Evolutionary conservation across 2,329 filamentous ascomycete species (phyloP), one percentile per base, ranked within the genome.

Genomic region (Neospermospora avenae): DNA sequence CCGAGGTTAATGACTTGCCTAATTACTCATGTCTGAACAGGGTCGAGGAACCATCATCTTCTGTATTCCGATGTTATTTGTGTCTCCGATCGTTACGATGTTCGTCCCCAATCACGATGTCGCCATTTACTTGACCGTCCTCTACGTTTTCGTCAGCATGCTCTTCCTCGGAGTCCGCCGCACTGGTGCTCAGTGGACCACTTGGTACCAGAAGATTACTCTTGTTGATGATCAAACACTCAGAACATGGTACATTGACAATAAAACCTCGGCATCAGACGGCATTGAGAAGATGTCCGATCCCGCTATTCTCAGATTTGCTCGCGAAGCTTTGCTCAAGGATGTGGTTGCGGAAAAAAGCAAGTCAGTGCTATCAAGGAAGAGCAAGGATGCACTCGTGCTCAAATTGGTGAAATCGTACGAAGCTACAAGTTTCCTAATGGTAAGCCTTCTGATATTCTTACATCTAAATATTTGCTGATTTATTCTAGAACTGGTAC

Each of bases 181-280:
- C 1, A 77, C 84, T 5, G 79, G 79, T 39, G 79, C 80, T 22
- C 78, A 81, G 64, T 87, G 84, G 84, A 80, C 81, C 3, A 81
- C 77, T 2, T 87, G 84, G 84, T 77, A 79, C 62, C 72, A 77
- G 56, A 77, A 78, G 44, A 78, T 84, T 45, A 77, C 78, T 51
- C 75, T 75, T 5, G 71, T 82, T 28, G 76, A 77, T 44, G 80
- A 82, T 63, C 71, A 74, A n/a, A 78, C 81, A 41, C 74, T 83
- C 7, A 72, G 80, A 34, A 72, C 74, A 14, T 84, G 81, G 80
- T 81, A 80, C 67, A 68, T 74, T 11, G 66, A 73, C 18, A 74
- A 71, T 35, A 64, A 67, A 39, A 25, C 51, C 7, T 37, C 44
- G 13, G 61, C 63, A 66, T 60, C 65, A 54, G 37, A 66, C 56